A percentile compares a stretch with the other conserved stretches of the same genome.
Evolutionary conservation across 2,329 filamentous ascomycete species (phyloP).

Genomic region (Diaporthe vaccinii): DNA sequence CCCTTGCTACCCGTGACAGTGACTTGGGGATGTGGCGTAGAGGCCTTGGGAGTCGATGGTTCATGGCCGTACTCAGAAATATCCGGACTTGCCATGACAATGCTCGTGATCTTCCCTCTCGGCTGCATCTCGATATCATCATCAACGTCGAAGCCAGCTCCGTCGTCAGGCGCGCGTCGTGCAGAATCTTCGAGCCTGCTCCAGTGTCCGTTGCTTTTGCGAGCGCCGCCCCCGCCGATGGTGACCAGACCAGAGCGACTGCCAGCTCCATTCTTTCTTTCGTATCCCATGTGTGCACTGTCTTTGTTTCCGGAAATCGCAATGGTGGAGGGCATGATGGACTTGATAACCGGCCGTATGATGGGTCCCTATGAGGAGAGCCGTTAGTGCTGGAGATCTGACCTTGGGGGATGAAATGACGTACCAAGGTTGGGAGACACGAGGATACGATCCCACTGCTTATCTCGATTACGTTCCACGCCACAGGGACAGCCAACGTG

Average conservation of each 20-base stretch:
- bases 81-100: not conserved
- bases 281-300: not conserved
- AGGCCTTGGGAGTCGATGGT: not conserved
- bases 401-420: not conserved
- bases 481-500: conserved; percentile 43
- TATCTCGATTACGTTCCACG: conserved; percentile 36
- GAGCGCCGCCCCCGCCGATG: conserved; percentile 22
- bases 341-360: conserved; percentile 25
- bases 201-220: conserved; percentile 22
- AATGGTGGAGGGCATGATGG: conserved; percentile 29
- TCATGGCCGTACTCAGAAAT: not conserved
- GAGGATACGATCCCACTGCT: conserved; percentile 36
- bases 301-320: conserved; percentile 15
- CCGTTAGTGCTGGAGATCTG: not conserved
- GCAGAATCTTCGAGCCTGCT: conserved; percentile 20
- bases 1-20: conserved; percentile 4
- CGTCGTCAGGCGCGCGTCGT: not conserved
- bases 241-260: conserved; percentile 18
- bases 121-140: conserved; percentile 23
- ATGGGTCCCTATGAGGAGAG: conserved; percentile 1
- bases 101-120: not conserved
- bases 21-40: not conserved
- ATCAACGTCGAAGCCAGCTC: not conserved
- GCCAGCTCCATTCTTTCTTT: not conserved
- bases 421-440: conserved; percentile 31